Percentiles rank a stretch among this genome's conserved stretches.
Evolutionary conservation across 2,329 filamentous ascomycete genomes (phyloP).

Genomic region (Sarocladium strictum): DNA sequence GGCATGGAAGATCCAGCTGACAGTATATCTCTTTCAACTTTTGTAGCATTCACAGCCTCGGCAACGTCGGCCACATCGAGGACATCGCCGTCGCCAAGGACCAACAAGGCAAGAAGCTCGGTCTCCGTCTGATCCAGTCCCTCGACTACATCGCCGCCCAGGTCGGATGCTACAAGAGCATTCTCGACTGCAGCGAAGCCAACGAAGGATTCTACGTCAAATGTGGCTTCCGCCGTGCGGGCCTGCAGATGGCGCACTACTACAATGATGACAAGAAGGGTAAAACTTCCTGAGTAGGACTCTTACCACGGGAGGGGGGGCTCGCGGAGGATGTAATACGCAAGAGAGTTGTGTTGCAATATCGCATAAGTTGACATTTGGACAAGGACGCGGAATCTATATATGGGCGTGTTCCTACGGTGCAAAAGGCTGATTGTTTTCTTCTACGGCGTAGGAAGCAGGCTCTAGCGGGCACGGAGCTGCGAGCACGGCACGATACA

Average conservation of each 20-base stretch:
- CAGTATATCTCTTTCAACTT: conserved; percentile 2
- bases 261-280: conserved; percentile 55
- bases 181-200: conserved; percentile 90
- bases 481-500: conserved; percentile 6
- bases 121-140: conserved; percentile 86
- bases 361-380: not conserved
- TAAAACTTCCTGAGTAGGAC: conserved; percentile 28
- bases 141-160: conserved; percentile 82
- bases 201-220: conserved; percentile 99
- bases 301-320: conserved; percentile 11
- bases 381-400: not conserved
- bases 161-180: conserved; percentile 94
- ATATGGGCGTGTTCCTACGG: not conserved
- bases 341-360: not conserved
- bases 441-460: conserved; percentile 21
- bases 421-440: conserved; percentile 10
- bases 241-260: conserved; percentile 96
- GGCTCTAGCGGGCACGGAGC: conserved; percentile 17
- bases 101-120: conserved; percentile 96
- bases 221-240: conserved; percentile 89
- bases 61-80: conserved; percentile 89
- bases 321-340: not conserved
- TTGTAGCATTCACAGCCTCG: conserved; percentile 68
- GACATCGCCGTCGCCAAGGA: conserved; percentile 94
- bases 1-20: not conserved